phyloP scores from a whole-genome alignment of 2,329 filamentous ascomycete genomes.

The Trichoderma gracile region DNA sequence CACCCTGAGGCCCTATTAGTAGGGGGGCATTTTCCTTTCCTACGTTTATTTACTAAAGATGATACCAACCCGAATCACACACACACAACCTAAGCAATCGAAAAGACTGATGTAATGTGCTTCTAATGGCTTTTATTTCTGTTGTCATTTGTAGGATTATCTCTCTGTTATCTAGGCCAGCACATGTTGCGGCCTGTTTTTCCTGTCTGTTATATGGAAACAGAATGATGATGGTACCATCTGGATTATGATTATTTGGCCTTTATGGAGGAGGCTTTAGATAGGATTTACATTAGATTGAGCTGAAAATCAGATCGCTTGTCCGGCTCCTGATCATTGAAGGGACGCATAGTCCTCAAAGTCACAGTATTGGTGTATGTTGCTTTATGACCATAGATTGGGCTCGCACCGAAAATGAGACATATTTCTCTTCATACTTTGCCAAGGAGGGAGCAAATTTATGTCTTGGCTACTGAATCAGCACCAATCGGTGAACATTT shows the following conservation, averaged over 20 bases:
- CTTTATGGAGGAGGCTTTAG: no score
- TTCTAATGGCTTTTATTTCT: conserved; percentile 5
- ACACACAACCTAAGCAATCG: not conserved
- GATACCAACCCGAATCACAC: not conserved
- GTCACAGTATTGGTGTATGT: not conserved
- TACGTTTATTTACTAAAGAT: conserved; percentile 28
- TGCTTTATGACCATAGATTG: not conserved
- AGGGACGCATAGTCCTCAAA: not conserved
- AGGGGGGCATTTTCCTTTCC: not conserved
- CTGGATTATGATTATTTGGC: no score
- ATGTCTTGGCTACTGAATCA: not conserved
- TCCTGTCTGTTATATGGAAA: no score
- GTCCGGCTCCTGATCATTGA: no score
- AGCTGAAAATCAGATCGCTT: no score
- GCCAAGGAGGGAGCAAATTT: not conserved
- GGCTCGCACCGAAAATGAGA: not conserved
- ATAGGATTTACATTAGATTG: no score
- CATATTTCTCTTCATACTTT: not conserved
- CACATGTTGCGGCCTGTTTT: no score
- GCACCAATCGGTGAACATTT: no score
- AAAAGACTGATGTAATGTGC: conserved; percentile 21
- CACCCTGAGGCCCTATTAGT: conserved; percentile 13
- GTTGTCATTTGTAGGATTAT: conserved; percentile 41
- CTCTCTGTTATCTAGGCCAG: conserved; percentile 29
- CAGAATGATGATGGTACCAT: no score